phyloP scores from a whole-genome alignment of 2,329 filamentous ascomycete genomes.

The Aspergillus fumigatiaffinis region DNA sequence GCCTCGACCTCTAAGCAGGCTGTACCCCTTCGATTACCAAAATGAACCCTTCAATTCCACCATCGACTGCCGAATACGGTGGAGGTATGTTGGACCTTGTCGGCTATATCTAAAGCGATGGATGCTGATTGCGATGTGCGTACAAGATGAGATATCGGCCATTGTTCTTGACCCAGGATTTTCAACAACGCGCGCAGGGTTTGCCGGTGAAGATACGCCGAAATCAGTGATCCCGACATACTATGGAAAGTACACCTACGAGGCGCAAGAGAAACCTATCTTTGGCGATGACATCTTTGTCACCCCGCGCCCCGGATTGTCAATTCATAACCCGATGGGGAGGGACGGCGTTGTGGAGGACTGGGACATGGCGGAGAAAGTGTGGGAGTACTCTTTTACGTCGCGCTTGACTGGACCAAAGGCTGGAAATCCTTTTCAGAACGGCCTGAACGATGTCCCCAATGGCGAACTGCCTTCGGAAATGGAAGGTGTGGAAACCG shows the following conservation, averaged over 20 bases:
- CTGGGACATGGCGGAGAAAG: slow-evolving; percentile 83
- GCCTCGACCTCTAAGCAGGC: neutral
- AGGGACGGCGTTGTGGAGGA: slow-evolving; percentile 88
- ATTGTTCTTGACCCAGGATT: slow-evolving; percentile 95
- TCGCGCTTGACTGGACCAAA: slow-evolving; percentile 78
- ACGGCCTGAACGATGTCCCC: slow-evolving; percentile 70
- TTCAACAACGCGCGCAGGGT: slow-evolving; percentile 85
- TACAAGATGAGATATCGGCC: slow-evolving; percentile 88
- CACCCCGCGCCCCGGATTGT: slow-evolving; percentile 68
- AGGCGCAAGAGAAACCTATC: slow-evolving; percentile 55
- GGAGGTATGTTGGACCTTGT: slow-evolving; percentile 39
- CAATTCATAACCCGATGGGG: slow-evolving; percentile 89
- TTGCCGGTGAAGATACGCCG: slow-evolving; percentile 94
- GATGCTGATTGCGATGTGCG: slow-evolving; percentile 6
- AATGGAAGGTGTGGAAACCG: slow-evolving; percentile 57
- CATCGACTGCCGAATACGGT: slow-evolving; percentile 46
- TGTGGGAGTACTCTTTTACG: slow-evolving; percentile 92
- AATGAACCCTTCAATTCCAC: slow-evolving; percentile 44
- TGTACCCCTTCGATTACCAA: slow-evolving; percentile 8
- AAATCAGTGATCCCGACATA: slow-evolving; percentile 89
- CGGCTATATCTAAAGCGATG: slow-evolving; percentile 6
- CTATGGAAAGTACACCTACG: slow-evolving; percentile 64
- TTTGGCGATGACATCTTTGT: slow-evolving; percentile 91
- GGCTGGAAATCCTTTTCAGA: slow-evolving; percentile 65
- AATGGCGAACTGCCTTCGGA: slow-evolving; percentile 56